Evolutionary conservation across 345 rosid genomes (phyloP), one percentile per base, ranked within the genome.

Genomic region (Microcos paniculata): DNA sequence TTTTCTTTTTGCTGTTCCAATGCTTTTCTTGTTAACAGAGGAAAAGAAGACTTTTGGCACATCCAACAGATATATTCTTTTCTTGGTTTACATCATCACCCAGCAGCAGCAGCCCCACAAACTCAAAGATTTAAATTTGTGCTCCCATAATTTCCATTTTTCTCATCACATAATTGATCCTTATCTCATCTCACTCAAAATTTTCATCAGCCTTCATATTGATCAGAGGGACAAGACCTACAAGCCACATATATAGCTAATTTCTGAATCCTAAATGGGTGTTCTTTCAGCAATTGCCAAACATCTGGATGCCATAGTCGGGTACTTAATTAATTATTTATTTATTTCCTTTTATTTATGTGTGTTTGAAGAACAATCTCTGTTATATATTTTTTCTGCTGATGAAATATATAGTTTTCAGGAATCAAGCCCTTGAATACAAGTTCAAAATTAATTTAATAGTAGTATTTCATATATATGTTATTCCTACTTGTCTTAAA

Each of bases 231-330:
- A 23, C 46, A 7, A 46, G 31, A 26, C 12, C 45, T n/a, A 16
- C 23, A 6, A 69, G 24, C 57, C 23, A 23, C 6, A 35, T 3
- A 7, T 35, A 35, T 15, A 57, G 31, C 31, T 57, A 35, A 3
- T 57, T 62, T 28, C 21, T 19, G 23, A 14, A 23, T 65, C 0
- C 8, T 38, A n/a, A 72, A 90, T 92, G 97, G 94, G 96, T 35
- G 80, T 85, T 51, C 72, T 89, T 19, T 74, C 84, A 52, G 86
- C 66, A 24, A 70, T 88, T 33, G 92, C 90, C 19, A 88, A 86
- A 80, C 88, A 79, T 71, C 80, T 92, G 80, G 92, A 92, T 77
- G 80, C 94, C 15, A 71, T 92, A 3, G 62, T 89, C 72, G 97
- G 97, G 97, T 90, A 80, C 0, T 76, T 71, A 11, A 4, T 8